Base-by-base conservation (phyloP, 1,284 basidiomycete genomes). In the Fomitopsis schrenkii region DNA sequence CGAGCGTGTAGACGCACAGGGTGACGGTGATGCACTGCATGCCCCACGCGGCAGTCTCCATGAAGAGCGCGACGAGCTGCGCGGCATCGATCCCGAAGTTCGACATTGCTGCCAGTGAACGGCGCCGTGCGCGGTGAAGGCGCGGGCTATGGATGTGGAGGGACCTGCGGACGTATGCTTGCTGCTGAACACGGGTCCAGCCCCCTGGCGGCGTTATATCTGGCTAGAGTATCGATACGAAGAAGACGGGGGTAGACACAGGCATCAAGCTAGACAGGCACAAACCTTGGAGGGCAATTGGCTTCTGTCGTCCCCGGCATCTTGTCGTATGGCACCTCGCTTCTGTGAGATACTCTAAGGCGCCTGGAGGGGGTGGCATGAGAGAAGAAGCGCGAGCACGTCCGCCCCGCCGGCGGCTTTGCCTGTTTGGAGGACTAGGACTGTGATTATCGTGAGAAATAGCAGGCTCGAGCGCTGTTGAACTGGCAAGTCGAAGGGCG, bases 21-120 rank as follows among this genome's bases (percentile, higher is more conserved):
- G 36, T 19, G 5, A 33, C 26, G 12, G 48, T 52, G 35, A 53
- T 36, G 36, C 30, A 36, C 30, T 59, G 57, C 35, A 59, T 53
- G 46, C 57, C 57, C 45, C 46, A 59, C n/a, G 48, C 35, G 12
- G 36, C 46, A 22, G 48, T 59, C 35, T 59, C 44, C 46, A 59
- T 53, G 57, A 59, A 59, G 38, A 59, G 48, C 6, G 57, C 45
- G 44, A 59, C 57, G 40, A 59, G 45, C 48, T 59, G 36, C 17
- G 57, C 57, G 15, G 38, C 57, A 33, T 36, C 48, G 40, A 59
- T 28, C 8, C 30, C 44, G 28, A 59, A 59, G 48, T 41, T 42
- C 19, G 22, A 36, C 57, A 59, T 59, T 33, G 56, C 19, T 28
- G 35, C 7, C 10, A 22, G 35, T 40, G 56, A 19, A 17, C 9